These are phyloP conservation scores for Sclerotinia minor DNA, from an alignment of 2,329 filamentous ascomycete genomes.

Conservation along the genomic window DNA sequence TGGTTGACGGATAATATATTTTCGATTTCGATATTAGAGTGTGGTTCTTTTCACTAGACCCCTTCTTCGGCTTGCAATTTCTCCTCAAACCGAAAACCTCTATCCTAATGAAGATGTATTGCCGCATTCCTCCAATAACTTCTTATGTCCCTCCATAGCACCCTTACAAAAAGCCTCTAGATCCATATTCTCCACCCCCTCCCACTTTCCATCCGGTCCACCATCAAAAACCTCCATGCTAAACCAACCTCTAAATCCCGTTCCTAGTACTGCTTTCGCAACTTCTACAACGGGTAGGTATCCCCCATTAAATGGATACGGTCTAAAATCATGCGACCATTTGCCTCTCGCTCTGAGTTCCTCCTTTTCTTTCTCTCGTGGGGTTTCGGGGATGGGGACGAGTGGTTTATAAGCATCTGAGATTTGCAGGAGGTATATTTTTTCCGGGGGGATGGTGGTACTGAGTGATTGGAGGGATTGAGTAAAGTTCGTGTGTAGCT, in stretches of 20 bases:
- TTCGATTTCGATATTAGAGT: not conserved
- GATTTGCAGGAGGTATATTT: slow-evolving; percentile 74
- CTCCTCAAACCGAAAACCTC: not conserved
- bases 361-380: slow-evolving; percentile 38
- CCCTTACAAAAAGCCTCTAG: slow-evolving; percentile 51
- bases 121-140: slow-evolving; percentile 37
- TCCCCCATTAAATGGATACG: slow-evolving; percentile 68
- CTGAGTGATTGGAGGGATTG: slow-evolving; percentile 58
- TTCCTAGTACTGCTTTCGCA: slow-evolving; percentile 63
- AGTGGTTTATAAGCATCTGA: slow-evolving; percentile 69
- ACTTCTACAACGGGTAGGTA: slow-evolving; percentile 68
- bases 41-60: not conserved
- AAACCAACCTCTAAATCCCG: slow-evolving; percentile 65
- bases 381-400: slow-evolving; percentile 51
- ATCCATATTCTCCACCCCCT: slow-evolving; percentile 48
- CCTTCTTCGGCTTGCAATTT: not conserved
- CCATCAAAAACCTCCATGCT: slow-evolving; percentile 71
- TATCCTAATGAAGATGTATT: not conserved
- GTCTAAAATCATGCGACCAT: slow-evolving; percentile 72
- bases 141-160: slow-evolving; percentile 47
- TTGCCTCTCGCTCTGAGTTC: slow-evolving; percentile 60
- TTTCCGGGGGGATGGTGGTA: slow-evolving; percentile 60
- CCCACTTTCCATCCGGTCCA: slow-evolving; percentile 49
- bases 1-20: not conserved
- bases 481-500: slow-evolving; percentile 52